Evolutionary conservation across 352 stramenopile genomes (phyloP).

Genomic region (Phytophthora macrochlamydospora): DNA sequence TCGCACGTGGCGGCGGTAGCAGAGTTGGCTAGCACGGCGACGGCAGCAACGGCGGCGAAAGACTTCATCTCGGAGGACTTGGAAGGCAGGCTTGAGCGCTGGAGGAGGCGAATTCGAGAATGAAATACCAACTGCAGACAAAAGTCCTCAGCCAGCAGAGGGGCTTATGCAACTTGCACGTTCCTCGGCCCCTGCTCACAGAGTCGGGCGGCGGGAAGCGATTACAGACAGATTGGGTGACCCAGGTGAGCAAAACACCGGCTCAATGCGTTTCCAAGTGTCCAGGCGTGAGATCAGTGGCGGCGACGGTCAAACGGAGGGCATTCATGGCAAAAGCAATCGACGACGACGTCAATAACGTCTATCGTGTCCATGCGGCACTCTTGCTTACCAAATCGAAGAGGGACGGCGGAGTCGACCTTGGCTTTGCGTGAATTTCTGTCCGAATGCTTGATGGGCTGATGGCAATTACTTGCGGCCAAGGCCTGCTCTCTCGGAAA

Average conservation of each 20-base stretch:
- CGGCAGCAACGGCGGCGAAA: slow-evolving; percentile 6
- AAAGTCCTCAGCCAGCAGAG: too few relatives aligned
- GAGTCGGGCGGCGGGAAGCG: slow-evolving; percentile 4
- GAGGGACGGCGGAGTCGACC: too few relatives aligned
- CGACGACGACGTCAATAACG: not conserved
- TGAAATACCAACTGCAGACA: slow-evolving; percentile 17
- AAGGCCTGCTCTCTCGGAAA: not conserved
- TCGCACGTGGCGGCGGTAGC: slow-evolving; percentile 21
- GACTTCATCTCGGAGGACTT: slow-evolving; percentile 19
- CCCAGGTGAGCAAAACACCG: too few relatives aligned
- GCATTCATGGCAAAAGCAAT: not conserved
- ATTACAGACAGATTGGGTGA: too few relatives aligned
- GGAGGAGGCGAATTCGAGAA: slow-evolving; percentile 39
- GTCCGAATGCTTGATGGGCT: not conserved
- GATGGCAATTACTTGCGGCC: not conserved
- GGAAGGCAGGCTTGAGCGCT: slow-evolving; percentile 20
- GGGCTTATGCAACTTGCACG: too few relatives aligned
- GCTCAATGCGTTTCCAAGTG: not conserved
- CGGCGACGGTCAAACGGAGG: not conserved
- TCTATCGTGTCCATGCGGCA: not conserved
- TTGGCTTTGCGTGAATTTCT: not conserved
- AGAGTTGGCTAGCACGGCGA: slow-evolving; percentile 8
- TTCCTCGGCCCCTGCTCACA: not conserved
- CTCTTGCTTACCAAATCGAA: not conserved
- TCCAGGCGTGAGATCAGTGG: not conserved